These are phyloP conservation scores for Xenosphaeropsis pyriputrescens DNA, from an alignment of 2,329 filamentous ascomycete species.

Conservation along the genomic window DNA sequence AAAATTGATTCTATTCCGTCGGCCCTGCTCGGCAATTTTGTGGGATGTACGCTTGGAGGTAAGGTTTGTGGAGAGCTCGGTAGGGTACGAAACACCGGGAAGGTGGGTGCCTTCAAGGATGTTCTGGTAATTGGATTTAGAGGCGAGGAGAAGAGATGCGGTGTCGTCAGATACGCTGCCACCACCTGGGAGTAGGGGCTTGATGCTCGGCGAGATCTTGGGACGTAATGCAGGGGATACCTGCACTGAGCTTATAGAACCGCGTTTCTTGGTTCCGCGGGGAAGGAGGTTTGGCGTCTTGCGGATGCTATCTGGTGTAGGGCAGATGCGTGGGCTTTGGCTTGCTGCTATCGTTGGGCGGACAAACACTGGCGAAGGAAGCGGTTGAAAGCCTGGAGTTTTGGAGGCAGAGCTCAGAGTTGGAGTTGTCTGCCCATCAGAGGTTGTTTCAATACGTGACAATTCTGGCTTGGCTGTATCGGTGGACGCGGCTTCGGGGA, in stretches of 20 bases:
- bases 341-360: constrained; percentile 24
- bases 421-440: constrained; percentile 36
- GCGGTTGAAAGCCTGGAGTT: constrained; percentile 21
- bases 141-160: constrained; percentile 64
- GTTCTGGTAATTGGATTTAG: constrained; percentile 97
- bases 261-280: constrained; percentile 51
- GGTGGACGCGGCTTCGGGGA: constrained; percentile 58
- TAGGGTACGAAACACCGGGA: constrained; percentile 81
- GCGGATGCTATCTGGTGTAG: constrained; percentile 35
- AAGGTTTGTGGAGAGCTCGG: constrained; percentile 79
- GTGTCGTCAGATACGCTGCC: constrained; percentile 40
- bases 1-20: constrained; percentile 87
- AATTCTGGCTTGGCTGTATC: constrained; percentile 32
- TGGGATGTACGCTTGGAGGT: constrained; percentile 95
- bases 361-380: constrained; percentile 28
- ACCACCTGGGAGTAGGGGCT: constrained; percentile 63
- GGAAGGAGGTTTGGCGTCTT: constrained; percentile 39
- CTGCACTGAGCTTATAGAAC: constrained; percentile 57
- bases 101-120: constrained; percentile 87
- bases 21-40: constrained; percentile 94
- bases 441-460: constrained; percentile 34
- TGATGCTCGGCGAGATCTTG: constrained; percentile 87
- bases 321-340: constrained; percentile 36
- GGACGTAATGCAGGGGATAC: constrained; percentile 77
- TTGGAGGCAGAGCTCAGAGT: constrained; percentile 26